Evolutionary conservation across 1,284 basidiomycete species (phyloP), one percentile per base, ranked within the genome.

Genomic region (Mycena citricolor): DNA sequence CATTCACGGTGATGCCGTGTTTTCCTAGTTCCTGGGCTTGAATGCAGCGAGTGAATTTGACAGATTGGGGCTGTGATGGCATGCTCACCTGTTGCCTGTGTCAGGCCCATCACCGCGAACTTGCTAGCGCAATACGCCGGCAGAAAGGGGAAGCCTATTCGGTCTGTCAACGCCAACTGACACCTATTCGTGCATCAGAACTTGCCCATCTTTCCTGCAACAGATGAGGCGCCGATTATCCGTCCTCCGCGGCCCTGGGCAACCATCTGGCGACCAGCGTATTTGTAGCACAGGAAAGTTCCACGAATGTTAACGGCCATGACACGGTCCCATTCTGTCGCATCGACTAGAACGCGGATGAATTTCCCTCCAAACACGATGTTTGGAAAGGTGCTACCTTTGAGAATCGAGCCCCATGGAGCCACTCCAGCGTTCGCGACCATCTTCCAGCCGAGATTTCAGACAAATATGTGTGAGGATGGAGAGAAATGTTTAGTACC

Each of bases 1-100:
- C 57, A 40, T 71, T 69, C 6, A 67, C 66, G 1, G 65, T 69
- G 38, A 71, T 69, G 1, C 62, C 59, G 39, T 67, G 52, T 21
- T 35, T 28, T 8, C 63, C 65, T 5, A 65, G 56, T 41, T 68
- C 66, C 20, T 57, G 20, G 3, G 69, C 67, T 57, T 19, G 3
- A 22, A 24, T 11, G 29, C 30, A 3, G 17, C 36, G 44, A 24
- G 50, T 54, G 54, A 14, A 29, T 17, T n/a, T n/a, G 38, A 20
- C 30, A 20, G 6, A 17, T 13, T 35, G 36, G 26, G 10, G 39
- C 51, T 32, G n/a, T n/a, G n/a, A n/a, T 37, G 37, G 55, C 55
- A 5, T 2, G 12, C 47, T 44, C 41, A 55, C 66, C 63, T 16
- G 64, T 57, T 8, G 58, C 56, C 31, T 67, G 66, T 1, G 65